A percentile compares a stretch with the other conserved stretches of the same genome.
These are phyloP conservation scores for Mortierella sp. DNA, from an alignment of 371 early-diverging fungal genomes.

Conservation along the genomic window DNA sequence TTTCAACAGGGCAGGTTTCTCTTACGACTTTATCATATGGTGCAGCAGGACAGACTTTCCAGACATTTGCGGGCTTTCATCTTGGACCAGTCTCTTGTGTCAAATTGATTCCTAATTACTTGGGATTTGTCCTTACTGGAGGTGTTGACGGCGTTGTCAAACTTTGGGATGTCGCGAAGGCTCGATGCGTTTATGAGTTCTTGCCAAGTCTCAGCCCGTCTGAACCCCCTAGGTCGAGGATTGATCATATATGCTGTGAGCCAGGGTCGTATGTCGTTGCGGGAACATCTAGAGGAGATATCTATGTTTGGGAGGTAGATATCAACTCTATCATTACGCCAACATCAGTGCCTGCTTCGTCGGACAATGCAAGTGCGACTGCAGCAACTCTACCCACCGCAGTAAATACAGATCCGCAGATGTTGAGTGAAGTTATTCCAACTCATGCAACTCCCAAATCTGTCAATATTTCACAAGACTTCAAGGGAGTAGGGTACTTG, in stretches of 20 bases:
- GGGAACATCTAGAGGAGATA: conserved; percentile 39
- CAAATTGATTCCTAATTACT: conserved; percentile 27
- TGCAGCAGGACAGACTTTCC: conserved; percentile 33
- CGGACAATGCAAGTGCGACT: conserved; percentile 9
- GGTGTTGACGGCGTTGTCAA: conserved; percentile 42
- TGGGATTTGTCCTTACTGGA: conserved; percentile 44
- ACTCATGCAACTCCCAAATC: conserved; percentile 9
- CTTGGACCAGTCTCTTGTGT: conserved; percentile 34
- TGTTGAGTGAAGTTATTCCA: neutral
- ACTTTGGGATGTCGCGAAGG: conserved; percentile 37
- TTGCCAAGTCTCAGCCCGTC: conserved; percentile 10
- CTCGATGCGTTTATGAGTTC: conserved; percentile 36
- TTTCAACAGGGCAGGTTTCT: conserved; percentile 38
- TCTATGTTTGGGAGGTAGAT: conserved; percentile 47
- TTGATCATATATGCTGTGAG: conserved; percentile 50
- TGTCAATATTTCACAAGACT: conserved; percentile 29
- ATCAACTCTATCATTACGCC: conserved; percentile 17
- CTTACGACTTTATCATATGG: conserved; percentile 23
- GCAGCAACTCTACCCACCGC: conserved; percentile 13
- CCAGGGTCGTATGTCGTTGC: conserved; percentile 33
- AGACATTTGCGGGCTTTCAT: conserved; percentile 43
- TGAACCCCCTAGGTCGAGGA: neutral
- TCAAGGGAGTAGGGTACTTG: conserved; percentile 34
- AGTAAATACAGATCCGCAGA: neutral
- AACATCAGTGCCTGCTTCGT: conserved; percentile 10